Evolutionary conservation across 768 basidiomycete genomes (phyloP).

Genomic region (Tulasnella sp.): DNA sequence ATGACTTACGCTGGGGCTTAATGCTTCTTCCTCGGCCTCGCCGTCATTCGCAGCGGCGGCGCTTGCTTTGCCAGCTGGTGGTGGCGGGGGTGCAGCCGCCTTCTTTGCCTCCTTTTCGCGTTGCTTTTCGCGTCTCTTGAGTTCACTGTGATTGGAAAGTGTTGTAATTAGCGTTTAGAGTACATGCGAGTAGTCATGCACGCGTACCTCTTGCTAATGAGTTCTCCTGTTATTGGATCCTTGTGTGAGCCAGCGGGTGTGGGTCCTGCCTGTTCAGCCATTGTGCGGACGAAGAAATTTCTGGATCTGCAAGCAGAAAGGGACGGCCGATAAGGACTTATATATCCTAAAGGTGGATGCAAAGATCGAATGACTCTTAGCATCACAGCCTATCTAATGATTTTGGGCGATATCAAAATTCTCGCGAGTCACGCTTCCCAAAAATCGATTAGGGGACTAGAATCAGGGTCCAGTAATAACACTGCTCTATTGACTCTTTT

Average conservation of each 20-base stretch:
- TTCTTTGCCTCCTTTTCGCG: conserved; percentile 56
- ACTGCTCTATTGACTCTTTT: too few relatives aligned
- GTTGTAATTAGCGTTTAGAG: conserved; percentile 14
- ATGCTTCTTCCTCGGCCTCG: conserved; percentile 56
- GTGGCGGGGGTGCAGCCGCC: conserved; percentile 28
- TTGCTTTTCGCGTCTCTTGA: conserved; percentile 86
- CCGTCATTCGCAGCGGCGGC: conserved; percentile 30
- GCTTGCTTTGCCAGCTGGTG: not conserved
- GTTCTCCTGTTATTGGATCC: conserved; percentile 85
- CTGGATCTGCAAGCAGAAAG: too few relatives aligned
- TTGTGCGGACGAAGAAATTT: too few relatives aligned
- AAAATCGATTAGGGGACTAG: too few relatives aligned
- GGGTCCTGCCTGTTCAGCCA: too few relatives aligned
- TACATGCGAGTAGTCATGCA: conserved; percentile 2
- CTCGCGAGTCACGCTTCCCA: too few relatives aligned
- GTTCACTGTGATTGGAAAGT: conserved; percentile 45
- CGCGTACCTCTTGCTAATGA: conserved; percentile 90
- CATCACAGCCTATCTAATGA: too few relatives aligned
- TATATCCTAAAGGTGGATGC: too few relatives aligned
- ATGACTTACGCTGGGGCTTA: conserved; percentile 74
- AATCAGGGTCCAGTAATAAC: too few relatives aligned
- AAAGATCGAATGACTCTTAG: too few relatives aligned
- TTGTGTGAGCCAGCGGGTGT: conserved; percentile 31
- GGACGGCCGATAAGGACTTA: too few relatives aligned
- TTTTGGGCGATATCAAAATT: too few relatives aligned